Evolutionary conservation across 2,329 filamentous ascomycete genomes (phyloP), one percentile per base, ranked within the genome.

Genomic region (Ophiostoma sp.): DNA sequence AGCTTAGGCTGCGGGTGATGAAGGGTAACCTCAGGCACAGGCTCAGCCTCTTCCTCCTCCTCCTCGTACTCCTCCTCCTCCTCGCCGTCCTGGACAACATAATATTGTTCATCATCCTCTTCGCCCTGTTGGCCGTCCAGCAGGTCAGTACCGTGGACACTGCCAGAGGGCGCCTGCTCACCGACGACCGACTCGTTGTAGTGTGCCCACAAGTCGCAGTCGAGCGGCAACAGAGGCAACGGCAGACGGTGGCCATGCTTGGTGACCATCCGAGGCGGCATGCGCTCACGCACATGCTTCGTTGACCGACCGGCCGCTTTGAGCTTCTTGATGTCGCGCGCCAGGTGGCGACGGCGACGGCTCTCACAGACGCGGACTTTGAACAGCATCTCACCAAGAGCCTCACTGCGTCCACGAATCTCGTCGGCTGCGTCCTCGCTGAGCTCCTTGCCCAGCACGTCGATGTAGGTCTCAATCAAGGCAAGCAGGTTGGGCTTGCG

Each of bases 391-490:
- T 50, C 12, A 12, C 69, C 71, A n/a, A 76, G 57, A 1, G 6
- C 28, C 39, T 70, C 52, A 39, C 72, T 74, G 8, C 28, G 50
- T 5, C 1, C 19, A 12, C 73, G 70, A 57, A 76, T 74, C 55
- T 72, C 69, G 1, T 28, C 33, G 1, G 66, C 72, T 8, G 17
- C 50, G 8, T 52, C 72, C 15, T 39, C 50, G 69, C 71, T 73
- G 11, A 71, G 80, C 22, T 64, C 55, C 17, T 33, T 33, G 71
- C 50, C 45, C 19, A 45, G 12, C 25, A 80, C 79, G 5, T 78
- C 73, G 63, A 86, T 83, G 85, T 85, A 88, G 7, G 81, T 80
- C 28, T 85, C 82, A 0, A 87, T 78, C 36, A 85, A 73, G 31
- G 79, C 79, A 71, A 80, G 76, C 7, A 87, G 52, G 48, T 48